A percentile compares a stretch with the other conserved stretches of the same genome.
Evolutionary conservation across 768 basidiomycete species (phyloP).

Genomic region (Boletus insuetus): DNA sequence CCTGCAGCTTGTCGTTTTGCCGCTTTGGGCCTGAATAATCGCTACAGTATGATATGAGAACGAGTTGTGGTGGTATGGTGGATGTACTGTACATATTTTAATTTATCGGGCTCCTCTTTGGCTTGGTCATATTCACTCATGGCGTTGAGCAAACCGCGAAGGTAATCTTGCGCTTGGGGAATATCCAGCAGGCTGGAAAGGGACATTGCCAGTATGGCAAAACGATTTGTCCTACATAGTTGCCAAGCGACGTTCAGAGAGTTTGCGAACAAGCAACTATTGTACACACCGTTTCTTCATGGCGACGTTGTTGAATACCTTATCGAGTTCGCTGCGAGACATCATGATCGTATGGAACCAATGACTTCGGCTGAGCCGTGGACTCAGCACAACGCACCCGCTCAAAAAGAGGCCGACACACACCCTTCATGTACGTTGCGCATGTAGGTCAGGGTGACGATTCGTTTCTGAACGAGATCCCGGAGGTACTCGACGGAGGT

Average conservation of each 20-base stretch:
- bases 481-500: conserved; percentile 77
- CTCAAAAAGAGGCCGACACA: conserved; percentile 26
- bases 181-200: conserved; percentile 81
- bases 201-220: conserved; percentile 84
- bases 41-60: conserved; percentile 32
- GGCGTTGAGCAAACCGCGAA: conserved; percentile 69
- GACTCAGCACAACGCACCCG: background rate
- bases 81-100: conserved; percentile 58
- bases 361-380: conserved; percentile 58
- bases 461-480: conserved; percentile 79
- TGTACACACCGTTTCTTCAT: conserved; percentile 73
- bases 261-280: background rate
- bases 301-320: conserved; percentile 65
- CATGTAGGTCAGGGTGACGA: conserved; percentile 82
- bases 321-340: conserved; percentile 69
- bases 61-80: background rate
- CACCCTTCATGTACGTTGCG: conserved; percentile 86
- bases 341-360: conserved; percentile 90
- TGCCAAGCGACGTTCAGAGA: conserved; percentile 6
- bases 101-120: conserved; percentile 50
- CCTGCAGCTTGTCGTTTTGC: conserved; percentile 51
- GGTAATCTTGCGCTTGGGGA: conserved; percentile 73
- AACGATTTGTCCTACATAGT: conserved; percentile 66
- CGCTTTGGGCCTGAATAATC: conserved; percentile 59
- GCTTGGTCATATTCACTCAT: conserved; percentile 76